These are phyloP conservation scores for Blepharisma undulans DNA, from an alignment of 169 alveolate species.

Conservation along the genomic window DNA sequence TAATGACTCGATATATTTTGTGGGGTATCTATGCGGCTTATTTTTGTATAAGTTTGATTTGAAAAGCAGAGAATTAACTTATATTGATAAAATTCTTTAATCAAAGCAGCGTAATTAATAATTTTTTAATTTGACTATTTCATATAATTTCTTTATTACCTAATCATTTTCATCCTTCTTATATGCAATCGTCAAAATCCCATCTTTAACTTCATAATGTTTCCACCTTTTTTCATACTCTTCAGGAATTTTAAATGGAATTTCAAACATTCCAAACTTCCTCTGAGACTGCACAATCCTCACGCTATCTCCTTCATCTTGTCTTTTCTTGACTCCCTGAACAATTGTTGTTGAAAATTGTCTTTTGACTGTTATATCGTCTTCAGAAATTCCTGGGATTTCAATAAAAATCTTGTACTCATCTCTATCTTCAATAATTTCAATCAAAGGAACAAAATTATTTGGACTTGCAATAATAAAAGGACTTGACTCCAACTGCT, in stretches of 20 bases:
- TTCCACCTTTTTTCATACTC: not conserved
- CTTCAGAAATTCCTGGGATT: not conserved
- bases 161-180: not conserved
- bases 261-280: not conserved
- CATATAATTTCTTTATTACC: too few relatives aligned
- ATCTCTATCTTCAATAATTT: not conserved
- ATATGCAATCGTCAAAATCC: not conserved
- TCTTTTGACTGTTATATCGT: not conserved
- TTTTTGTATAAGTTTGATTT: too few relatives aligned
- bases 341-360: not conserved
- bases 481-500: not conserved
- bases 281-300: not conserved
- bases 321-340: not conserved
- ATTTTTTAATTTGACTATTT: too few relatives aligned
- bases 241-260: not conserved
- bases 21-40: too few relatives aligned
- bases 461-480: not conserved
- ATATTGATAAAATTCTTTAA: too few relatives aligned
- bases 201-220: not conserved
- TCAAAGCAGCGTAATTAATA: too few relatives aligned
- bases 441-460: not conserved
- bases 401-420: not conserved
- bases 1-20: too few relatives aligned
- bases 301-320: not conserved
- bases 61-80: too few relatives aligned